phyloP scores from a whole-genome alignment of 805 yeast species.

The Scheffersomyces coipomensis region DNA sequence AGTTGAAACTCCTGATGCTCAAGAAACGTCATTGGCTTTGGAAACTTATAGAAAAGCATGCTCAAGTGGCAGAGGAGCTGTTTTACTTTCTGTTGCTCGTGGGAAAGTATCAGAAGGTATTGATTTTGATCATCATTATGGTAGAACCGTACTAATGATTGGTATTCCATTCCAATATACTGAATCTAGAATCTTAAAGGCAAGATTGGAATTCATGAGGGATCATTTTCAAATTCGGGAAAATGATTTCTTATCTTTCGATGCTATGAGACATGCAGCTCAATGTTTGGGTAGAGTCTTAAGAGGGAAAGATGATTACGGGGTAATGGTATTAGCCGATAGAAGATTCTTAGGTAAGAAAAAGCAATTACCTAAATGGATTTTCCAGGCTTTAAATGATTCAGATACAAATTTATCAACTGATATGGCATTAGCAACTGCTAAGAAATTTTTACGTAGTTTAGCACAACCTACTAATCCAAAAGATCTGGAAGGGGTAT shows the following conservation, averaged over 20 bases:
- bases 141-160: slow-evolving; percentile 95
- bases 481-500: slow-evolving; percentile 88
- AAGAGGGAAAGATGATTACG: slow-evolving; percentile 98
- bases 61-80: slow-evolving; percentile 96
- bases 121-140: slow-evolving; percentile 98
- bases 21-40: slow-evolving; percentile 91
- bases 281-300: slow-evolving; percentile 96
- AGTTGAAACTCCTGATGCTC: slow-evolving; percentile 99
- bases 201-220: slow-evolving; percentile 87
- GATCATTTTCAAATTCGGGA: slow-evolving; percentile 92
- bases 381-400: slow-evolving; percentile 86
- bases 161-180: slow-evolving; percentile 99
- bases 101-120: slow-evolving; percentile 99
- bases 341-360: slow-evolving; percentile 85
- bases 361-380: slow-evolving; percentile 94
- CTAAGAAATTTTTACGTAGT: slow-evolving; percentile 86
- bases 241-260: slow-evolving; percentile 92
- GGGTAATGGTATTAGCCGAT: slow-evolving; percentile 97
- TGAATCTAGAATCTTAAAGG: slow-evolving; percentile 92
- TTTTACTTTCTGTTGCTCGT: slow-evolving; percentile 93
- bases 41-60: slow-evolving; percentile 97
- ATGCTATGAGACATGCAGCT: slow-evolving; percentile 99
- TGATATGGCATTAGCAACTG: slow-evolving; percentile 95
- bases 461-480: slow-evolving; percentile 93
- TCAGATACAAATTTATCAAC: slow-evolving; percentile 91